phyloP scores from a whole-genome alignment of 2,329 filamentous ascomycete genomes.

The Cytospora piceicola region DNA sequence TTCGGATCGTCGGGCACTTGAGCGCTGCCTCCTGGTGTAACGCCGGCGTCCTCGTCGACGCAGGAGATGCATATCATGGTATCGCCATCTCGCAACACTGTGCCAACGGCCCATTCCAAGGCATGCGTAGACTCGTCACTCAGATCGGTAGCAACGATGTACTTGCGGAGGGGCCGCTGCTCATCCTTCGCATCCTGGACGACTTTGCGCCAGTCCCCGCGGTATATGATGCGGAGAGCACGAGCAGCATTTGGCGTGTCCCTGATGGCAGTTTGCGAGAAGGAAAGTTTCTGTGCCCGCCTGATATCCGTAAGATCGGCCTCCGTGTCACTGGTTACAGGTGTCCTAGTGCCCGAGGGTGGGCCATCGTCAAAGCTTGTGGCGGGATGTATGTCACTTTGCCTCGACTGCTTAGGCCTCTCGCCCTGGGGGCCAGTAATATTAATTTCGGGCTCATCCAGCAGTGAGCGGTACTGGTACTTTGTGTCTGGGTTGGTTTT shows the following conservation, averaged over 20 bases:
- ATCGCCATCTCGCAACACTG: conserved; percentile 90
- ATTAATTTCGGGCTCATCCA: conserved; percentile 69
- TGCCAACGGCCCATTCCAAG: conserved; percentile 96
- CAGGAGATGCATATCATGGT: conserved; percentile 93
- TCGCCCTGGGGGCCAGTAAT: conserved; percentile 67
- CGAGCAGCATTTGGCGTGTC: conserved; percentile 77
- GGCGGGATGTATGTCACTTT: conserved; percentile 72
- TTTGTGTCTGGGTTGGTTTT: conserved; percentile 47
- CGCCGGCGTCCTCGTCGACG: conserved; percentile 81
- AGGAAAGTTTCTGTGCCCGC: conserved; percentile 80
- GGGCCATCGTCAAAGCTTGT: conserved; percentile 80
- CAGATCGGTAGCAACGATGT: conserved; percentile 92
- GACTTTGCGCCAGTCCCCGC: conserved; percentile 80
- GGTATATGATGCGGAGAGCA: conserved; percentile 85
- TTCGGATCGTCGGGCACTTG: conserved; percentile 73
- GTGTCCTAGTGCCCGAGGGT: conserved; percentile 57
- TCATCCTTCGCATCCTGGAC: conserved; percentile 79
- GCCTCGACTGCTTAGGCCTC: conserved; percentile 54
- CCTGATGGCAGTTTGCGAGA: conserved; percentile 80
- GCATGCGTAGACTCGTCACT: conserved; percentile 95
- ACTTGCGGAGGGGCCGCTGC: conserved; percentile 79
- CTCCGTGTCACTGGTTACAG: conserved; percentile 82
- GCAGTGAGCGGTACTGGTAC: conserved; percentile 65
- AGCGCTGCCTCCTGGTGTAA: conserved; percentile 52
- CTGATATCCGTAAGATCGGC: conserved; percentile 83